Base-by-base conservation (phyloP, 139 green algal species). In the Chlamydomonas sphaeroides region DNA sequence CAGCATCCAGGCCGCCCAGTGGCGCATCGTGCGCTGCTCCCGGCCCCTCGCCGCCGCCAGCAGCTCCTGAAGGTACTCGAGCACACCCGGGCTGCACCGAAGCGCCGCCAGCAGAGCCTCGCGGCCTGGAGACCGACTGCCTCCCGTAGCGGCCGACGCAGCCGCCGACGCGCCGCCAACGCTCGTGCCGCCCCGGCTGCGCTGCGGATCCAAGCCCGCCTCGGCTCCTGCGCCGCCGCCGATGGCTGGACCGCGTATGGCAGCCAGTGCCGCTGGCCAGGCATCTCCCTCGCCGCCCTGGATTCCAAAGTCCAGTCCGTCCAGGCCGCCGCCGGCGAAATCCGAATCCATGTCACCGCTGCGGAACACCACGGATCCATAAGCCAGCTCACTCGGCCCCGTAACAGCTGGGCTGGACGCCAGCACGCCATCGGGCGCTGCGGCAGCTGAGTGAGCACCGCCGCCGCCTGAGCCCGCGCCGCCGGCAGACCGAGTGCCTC, bases 1-100 rank as follows among this genome's bases (percentile, higher is more conserved):
- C 75, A 56, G 35, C 75, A 82, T 45, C 75, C 75, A 82, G 21
- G 75, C 33, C 42, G 63, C 75, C 75, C 72, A 73, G 45, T 82
- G 75, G 7, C 75, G 41, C 32, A 73, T 28, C 30, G 51, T 42
- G 3, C 75, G 75, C 41, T 73, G 62, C 63, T 82, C 75, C 18
- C 62, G 61, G 6, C 61, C 62, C 11, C 75, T 18, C 21, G 61
- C 75, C 32, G 61, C 30, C 62, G 48, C 75, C 62, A 42, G 42
- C 62, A 72, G n/a, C n/a, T 72, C 75, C 23, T 49, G 26, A 33
- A 82, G 62, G 3, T 59, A 39, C 42, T 32, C 42, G n/a, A 33
- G 61, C 61, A 65, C 62, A n/a, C 32, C 75, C 26, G 23, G 15
- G 25, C 42, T 82, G 62, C 62, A 7, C 14, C 62, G 62, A n/a